Percentiles rank a stretch among this genome's conserved stretches.
These are phyloP conservation scores for Arthrocladium fulminans DNA, from an alignment of 2,329 filamentous ascomycete species.

Conservation along the genomic window DNA sequence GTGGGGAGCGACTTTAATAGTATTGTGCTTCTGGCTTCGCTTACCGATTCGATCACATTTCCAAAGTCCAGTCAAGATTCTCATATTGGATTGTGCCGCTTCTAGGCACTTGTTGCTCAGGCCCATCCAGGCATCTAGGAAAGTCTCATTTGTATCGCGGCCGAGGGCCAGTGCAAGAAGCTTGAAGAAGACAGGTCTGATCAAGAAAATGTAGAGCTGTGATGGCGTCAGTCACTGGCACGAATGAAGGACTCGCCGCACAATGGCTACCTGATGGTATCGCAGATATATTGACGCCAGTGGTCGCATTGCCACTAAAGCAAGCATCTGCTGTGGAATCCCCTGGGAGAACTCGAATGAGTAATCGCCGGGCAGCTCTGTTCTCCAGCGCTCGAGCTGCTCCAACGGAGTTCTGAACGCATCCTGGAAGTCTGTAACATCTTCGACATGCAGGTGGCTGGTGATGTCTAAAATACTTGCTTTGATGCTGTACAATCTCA, in stretches of 20 bases:
- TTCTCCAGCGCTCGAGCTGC: not conserved
- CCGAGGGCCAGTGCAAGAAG: not conserved
- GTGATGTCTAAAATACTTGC: not conserved
- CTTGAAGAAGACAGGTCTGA: slow-evolving; percentile 13
- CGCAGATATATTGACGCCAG: slow-evolving; percentile 13
- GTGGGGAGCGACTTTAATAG: not conserved
- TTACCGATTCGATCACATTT: not conserved
- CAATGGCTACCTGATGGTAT: slow-evolving; percentile 11
- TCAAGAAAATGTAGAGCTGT: slow-evolving; percentile 12
- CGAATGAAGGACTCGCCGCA: not conserved
- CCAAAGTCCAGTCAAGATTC: not conserved
- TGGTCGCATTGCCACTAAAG: slow-evolving; percentile 10
- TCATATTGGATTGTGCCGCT: not conserved
- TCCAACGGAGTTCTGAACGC: not conserved
- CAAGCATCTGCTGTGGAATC: not conserved
- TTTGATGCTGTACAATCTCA: not conserved
- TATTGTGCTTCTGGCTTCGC: too few relatives aligned
- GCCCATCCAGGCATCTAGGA: not conserved
- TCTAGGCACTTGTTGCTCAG: slow-evolving; percentile 4
- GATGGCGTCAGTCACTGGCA: not conserved
- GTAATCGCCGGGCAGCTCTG: not conserved
- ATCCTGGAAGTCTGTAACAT: not conserved
- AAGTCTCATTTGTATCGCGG: not conserved
- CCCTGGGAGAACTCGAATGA: not conserved
- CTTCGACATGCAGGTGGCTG: not conserved